A percentile compares a stretch with the other conserved stretches of the same genome.
These are phyloP conservation scores for Staphylotrichum tortipilum DNA, from an alignment of 495 filamentous ascomycete genomes.

Conservation along the genomic window DNA sequence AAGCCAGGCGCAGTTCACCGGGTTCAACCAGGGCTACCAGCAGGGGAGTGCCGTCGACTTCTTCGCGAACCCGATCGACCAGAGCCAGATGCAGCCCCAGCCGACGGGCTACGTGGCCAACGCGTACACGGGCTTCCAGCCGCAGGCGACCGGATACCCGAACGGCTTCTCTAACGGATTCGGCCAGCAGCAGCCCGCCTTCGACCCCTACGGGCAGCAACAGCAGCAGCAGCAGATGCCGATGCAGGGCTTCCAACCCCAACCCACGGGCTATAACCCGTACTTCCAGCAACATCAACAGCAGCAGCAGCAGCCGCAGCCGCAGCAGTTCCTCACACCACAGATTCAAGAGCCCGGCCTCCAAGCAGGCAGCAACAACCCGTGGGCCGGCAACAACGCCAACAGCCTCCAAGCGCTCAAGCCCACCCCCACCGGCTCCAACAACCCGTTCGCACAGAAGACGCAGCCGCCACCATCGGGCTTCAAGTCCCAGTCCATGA, in stretches of 20 bases:
- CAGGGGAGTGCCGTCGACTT: conserved; percentile 93
- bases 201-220: conserved; percentile 42
- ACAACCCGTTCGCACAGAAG: conserved; percentile 89
- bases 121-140: conserved; percentile 53
- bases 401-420: conserved; percentile 42
- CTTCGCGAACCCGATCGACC: conserved; percentile 85
- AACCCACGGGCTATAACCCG: conserved; percentile 73
- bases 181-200: conserved; percentile 26
- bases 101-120: conserved; percentile 80
- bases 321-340: conserved; percentile 46
- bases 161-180: conserved; percentile 47
- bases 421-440: conserved; percentile 76
- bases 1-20: conserved; percentile 65
- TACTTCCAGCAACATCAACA: conserved; percentile 50
- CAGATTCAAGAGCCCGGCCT: conserved; percentile 50
- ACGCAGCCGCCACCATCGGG: conserved; percentile 22
- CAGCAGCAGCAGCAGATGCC: conserved; percentile 50
- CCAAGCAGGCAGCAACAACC: conserved; percentile 78
- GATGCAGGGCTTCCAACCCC: conserved; percentile 54
- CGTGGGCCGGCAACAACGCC: conserved; percentile 53
- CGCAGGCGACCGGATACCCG: conserved; percentile 55
- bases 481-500: conserved; percentile 47
- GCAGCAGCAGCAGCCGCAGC: conserved; percentile 41
- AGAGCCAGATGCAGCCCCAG: conserved; percentile 58
- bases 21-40: conserved; percentile 93